Conservation (phyloP, 2,329 filamentous ascomycete genomes). For the Xylariaceae sp. region DNA sequence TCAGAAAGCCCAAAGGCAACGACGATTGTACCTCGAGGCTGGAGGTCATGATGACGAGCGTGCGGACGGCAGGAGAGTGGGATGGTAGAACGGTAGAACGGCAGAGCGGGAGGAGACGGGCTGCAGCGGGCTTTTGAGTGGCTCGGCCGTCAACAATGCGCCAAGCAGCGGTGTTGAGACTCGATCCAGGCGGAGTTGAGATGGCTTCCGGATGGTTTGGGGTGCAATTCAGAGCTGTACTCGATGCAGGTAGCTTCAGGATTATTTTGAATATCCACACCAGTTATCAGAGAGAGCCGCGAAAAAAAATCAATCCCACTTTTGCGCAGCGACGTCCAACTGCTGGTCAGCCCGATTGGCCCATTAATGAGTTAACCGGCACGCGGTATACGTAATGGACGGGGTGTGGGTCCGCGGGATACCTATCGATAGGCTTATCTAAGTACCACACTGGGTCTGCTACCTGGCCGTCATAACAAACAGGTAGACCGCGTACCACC, state of each 20-base stretch:
- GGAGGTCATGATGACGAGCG: conserved; percentile 46
- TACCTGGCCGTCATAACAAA: too few relatives aligned
- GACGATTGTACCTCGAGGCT: conserved; percentile 36
- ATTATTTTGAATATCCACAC: conserved; percentile 3
- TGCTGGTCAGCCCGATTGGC: conserved; percentile 9
- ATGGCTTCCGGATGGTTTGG: neutral
- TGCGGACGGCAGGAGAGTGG: conserved; percentile 18
- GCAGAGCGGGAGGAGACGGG: conserved; percentile 4
- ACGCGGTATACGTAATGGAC: too few relatives aligned
- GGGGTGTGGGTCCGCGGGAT: too few relatives aligned
- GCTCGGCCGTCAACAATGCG: neutral
- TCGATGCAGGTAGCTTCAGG: conserved; percentile 5
- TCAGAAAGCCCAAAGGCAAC: conserved; percentile 61
- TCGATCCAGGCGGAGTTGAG: neutral
- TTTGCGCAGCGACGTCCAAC: conserved; percentile 14
- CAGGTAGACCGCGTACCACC: too few relatives aligned
- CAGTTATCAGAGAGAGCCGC: conserved; percentile 4
- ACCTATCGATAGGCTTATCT: too few relatives aligned
- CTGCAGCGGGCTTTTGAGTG: neutral
- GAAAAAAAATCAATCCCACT: conserved; percentile 22
- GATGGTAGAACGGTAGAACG: conserved; percentile 15
- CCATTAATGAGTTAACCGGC: too few relatives aligned
- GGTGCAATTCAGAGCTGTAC: neutral
- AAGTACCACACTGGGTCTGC: too few relatives aligned
- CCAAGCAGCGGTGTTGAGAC: neutral